phyloP scores from a whole-genome alignment of 169 alveolate genomes.

The Plasmodium malariae region DNA sequence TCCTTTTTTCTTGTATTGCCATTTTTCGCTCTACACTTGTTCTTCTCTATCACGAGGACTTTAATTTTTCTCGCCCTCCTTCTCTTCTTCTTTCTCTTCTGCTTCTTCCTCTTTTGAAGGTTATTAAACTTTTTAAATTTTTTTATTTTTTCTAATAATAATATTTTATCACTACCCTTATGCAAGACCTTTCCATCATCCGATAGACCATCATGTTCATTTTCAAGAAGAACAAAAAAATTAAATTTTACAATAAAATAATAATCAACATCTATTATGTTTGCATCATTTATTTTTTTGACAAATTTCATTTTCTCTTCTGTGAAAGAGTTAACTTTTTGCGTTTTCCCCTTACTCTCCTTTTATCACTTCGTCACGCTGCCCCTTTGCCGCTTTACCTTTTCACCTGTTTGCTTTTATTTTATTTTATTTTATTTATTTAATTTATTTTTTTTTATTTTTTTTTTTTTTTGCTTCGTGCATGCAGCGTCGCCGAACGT shows the following conservation, averaged over 20 bases:
- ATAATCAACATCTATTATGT: conserved; percentile 17
- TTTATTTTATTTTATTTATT: background rate
- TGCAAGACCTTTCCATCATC: background rate
- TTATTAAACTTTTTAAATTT: background rate
- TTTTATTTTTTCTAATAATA: background rate
- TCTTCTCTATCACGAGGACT: background rate
- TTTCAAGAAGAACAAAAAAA: conserved; percentile 19
- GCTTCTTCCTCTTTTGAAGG: too few relatives aligned
- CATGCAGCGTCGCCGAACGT: too few relatives aligned
- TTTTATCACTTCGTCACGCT: too few relatives aligned
- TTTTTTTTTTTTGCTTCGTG: too few relatives aligned
- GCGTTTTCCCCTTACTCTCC: too few relatives aligned
- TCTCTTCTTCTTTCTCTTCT: background rate
- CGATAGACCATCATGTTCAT: background rate
- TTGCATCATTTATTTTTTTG: conserved; percentile 1
- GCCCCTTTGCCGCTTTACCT: background rate
- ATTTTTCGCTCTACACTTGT: background rate
- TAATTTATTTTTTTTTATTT: too few relatives aligned
- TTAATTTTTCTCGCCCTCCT: background rate
- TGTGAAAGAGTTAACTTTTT: background rate
- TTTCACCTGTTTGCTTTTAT: too few relatives aligned
- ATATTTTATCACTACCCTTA: background rate
- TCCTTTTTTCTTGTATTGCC: background rate
- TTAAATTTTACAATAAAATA: conserved; percentile 15
- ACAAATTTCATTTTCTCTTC: background rate